Conservation (phyloP, 768 basidiomycete genomes). For the Collybiopsis luxurians region DNA sequence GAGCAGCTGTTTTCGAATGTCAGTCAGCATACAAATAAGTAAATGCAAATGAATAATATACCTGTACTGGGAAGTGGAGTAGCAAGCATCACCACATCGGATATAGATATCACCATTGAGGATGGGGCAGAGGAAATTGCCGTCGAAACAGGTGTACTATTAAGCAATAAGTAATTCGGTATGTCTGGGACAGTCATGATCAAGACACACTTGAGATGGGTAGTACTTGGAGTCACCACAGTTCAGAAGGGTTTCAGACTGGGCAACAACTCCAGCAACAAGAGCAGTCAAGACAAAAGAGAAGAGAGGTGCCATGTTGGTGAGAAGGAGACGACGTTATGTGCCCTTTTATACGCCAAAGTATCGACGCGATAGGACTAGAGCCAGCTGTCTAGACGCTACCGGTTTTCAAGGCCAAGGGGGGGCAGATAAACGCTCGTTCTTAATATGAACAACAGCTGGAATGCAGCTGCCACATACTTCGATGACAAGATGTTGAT, state of each 20-base stretch:
- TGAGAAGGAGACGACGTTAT: background rate
- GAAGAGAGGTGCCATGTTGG: background rate
- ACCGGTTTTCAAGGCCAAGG: no score
- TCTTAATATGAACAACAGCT: no score
- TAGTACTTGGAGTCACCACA: constrained; percentile 11
- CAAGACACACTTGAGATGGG: constrained; percentile 7
- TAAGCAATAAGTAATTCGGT: background rate
- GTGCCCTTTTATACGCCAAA: background rate
- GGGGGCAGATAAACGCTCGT: no score
- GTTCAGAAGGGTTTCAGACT: background rate
- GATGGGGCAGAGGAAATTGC: constrained; percentile 14
- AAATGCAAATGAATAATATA: background rate
- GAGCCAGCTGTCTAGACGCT: no score
- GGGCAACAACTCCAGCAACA: background rate
- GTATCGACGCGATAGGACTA: no score
- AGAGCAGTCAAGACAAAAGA: background rate
- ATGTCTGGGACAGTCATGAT: background rate
- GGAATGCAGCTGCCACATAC: no score
- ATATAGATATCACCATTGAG: constrained; percentile 7
- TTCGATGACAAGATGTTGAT: no score
- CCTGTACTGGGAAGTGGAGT: constrained; percentile 10
- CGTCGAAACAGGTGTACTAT: constrained; percentile 15
- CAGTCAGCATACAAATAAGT: background rate
- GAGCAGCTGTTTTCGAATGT: constrained; percentile 6
- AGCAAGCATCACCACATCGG: constrained; percentile 12